phyloP scores from a whole-genome alignment of 2,329 filamentous ascomycete species.

The Talaromyces marneffei region DNA sequence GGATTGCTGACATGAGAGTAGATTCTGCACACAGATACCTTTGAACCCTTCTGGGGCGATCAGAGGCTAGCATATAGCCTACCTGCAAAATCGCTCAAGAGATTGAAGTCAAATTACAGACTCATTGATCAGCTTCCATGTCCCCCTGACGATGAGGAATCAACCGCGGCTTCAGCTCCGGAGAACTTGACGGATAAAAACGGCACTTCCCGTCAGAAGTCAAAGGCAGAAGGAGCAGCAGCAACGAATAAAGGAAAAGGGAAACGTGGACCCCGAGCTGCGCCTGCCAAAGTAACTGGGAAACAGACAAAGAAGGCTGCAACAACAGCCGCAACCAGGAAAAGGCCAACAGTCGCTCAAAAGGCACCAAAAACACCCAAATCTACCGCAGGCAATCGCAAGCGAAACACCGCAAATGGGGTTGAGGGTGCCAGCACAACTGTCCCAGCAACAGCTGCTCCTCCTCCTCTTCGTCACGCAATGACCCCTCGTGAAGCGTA shows the following conservation, averaged over 20 bases:
- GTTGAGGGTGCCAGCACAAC: neutral
- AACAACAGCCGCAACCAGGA: neutral
- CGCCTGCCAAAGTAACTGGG: neutral
- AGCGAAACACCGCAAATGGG: neutral
- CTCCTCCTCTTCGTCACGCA: too few relatives aligned
- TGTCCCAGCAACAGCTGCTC: too few relatives aligned
- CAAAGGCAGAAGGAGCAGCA: neutral
- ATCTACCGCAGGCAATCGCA: neutral
- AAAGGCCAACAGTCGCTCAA: neutral
- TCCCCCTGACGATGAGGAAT: neutral
- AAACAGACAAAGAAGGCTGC: neutral
- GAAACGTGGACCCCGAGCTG: neutral
- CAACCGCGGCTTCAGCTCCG: neutral
- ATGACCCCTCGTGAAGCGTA: neutral
- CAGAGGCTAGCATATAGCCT: conserved; percentile 16
- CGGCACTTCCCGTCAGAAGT: neutral
- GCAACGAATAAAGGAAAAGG: neutral
- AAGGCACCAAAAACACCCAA: neutral
- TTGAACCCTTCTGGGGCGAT: conserved; percentile 23
- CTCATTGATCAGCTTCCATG: conserved; percentile 8
- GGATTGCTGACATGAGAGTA: conserved; percentile 7
- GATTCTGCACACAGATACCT: conserved; percentile 21
- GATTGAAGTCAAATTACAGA: conserved; percentile 16
- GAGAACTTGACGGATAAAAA: neutral
- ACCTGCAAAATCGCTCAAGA: conserved; percentile 15